These are phyloP conservation scores for Metschnikowia vanudenii DNA, from an alignment of 805 yeast species.

Conservation along the genomic window DNA sequence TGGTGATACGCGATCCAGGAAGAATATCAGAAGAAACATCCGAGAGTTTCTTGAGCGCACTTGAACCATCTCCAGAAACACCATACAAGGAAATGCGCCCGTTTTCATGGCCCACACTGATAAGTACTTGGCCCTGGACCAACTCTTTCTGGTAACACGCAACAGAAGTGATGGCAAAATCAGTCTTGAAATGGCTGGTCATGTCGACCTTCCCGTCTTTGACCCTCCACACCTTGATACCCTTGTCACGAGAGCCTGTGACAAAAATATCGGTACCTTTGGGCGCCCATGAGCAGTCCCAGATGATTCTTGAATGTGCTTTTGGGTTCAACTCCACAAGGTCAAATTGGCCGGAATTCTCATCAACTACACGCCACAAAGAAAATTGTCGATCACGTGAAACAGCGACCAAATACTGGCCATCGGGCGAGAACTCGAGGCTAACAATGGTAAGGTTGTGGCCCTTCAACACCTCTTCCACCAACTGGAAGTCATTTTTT, in stretches of 20 bases:
- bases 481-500: conserved; percentile 52
- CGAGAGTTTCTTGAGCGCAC: conserved; percentile 19
- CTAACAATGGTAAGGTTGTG: conserved; percentile 87
- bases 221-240: conserved; percentile 69
- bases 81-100: conserved; percentile 55
- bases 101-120: conserved; percentile 70
- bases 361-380: conserved; percentile 54
- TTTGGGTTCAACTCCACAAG: conserved; percentile 53
- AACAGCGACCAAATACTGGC: conserved; percentile 64
- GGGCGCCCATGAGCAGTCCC: conserved; percentile 94
- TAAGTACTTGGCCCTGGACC: conserved; percentile 25
- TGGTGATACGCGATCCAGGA: conserved; percentile 63
- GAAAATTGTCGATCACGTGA: conserved; percentile 88
- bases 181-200: conserved; percentile 43
- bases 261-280: conserved; percentile 47
- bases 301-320: conserved; percentile 88
- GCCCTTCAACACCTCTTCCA: conserved; percentile 47
- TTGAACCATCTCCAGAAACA: conserved; percentile 24
- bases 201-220: conserved; percentile 33
- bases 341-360: conserved; percentile 27
- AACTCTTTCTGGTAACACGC: conserved; percentile 41
- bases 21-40: conserved; percentile 39
- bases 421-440: conserved; percentile 70
- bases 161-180: conserved; percentile 65
- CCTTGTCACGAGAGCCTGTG: conserved; percentile 86